Conservation (phyloP, 2,329 filamentous ascomycete genomes). For the Trichoderma sp. region DNA sequence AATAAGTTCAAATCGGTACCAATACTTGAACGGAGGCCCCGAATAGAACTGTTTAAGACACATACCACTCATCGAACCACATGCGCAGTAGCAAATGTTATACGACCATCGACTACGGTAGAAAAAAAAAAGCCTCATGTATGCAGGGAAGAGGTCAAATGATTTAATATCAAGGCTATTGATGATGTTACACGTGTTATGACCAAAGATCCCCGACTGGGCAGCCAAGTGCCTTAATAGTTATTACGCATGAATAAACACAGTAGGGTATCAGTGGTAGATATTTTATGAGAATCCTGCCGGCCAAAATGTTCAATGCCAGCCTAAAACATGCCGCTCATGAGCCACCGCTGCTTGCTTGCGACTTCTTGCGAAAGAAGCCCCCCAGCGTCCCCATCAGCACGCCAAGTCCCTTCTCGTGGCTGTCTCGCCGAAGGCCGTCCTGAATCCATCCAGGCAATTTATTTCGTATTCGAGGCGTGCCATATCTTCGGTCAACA, state of each 20-base stretch:
- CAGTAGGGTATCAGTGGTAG: neutral
- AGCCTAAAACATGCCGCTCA: neutral
- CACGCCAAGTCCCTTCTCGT: constrained; percentile 51
- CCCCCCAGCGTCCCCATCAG: constrained; percentile 56
- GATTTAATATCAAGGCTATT: neutral
- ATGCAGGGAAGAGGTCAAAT: neutral
- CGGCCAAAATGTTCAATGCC: neutral
- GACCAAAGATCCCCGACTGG: too few relatives aligned
- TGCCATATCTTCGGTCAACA: constrained; percentile 76
- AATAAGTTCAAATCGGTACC: neutral
- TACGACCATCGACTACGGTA: neutral
- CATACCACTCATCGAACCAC: neutral
- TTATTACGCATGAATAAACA: too few relatives aligned
- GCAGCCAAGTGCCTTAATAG: neutral
- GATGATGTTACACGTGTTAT: neutral
- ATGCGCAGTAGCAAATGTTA: neutral
- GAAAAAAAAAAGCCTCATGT: neutral
- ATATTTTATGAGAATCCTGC: neutral
- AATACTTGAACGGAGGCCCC: neutral
- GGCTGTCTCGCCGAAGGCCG: constrained; percentile 55
- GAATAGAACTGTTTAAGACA: neutral
- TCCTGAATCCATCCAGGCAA: constrained; percentile 84
- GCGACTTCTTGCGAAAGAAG: constrained; percentile 57
- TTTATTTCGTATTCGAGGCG: constrained; percentile 69
- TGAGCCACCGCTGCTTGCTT: neutral